These are phyloP conservation scores for Phycomyces nitens DNA, from an alignment of 192 early-diverging fungal genomes.

Conservation along the genomic window DNA sequence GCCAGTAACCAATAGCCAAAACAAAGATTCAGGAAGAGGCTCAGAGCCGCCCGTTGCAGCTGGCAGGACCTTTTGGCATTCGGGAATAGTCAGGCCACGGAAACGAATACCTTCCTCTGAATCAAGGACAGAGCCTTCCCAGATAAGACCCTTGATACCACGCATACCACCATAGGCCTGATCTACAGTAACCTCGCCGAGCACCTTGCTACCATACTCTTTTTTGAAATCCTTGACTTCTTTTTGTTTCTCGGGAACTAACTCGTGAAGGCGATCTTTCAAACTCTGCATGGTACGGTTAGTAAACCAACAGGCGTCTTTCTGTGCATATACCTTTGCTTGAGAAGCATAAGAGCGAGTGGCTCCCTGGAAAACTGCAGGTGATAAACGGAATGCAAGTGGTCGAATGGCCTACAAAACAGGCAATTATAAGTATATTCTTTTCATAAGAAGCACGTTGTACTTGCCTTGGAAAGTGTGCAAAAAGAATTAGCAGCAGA, in stretches of 20 bases:
- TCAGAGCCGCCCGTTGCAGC: slow-evolving; percentile 82
- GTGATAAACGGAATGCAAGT: too few relatives aligned
- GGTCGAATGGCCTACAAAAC: too few relatives aligned
- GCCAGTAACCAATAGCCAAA: slow-evolving; percentile 97
- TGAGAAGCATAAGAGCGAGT: too few relatives aligned
- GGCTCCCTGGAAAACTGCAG: too few relatives aligned
- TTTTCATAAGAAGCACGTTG: too few relatives aligned
- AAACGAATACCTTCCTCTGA: slow-evolving; percentile 98
- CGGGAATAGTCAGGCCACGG: slow-evolving; percentile 93
- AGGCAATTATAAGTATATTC: too few relatives aligned
- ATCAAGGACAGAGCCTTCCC: slow-evolving; percentile 97
- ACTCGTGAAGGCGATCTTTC: slow-evolving; percentile 89
- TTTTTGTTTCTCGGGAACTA: slow-evolving; percentile 93
- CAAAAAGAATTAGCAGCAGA: too few relatives aligned
- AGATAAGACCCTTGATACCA: slow-evolving; percentile 98
- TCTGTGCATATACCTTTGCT: too few relatives aligned
- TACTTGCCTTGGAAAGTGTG: too few relatives aligned
- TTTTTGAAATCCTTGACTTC: slow-evolving; percentile 93
- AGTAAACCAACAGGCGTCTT: too few relatives aligned
- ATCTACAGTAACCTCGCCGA: slow-evolving; percentile 95
- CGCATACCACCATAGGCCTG: slow-evolving; percentile 99
- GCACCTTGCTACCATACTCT: slow-evolving; percentile 84
- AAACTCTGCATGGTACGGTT: slow-evolving; percentile 54
- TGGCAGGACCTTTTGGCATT: slow-evolving; percentile 91
- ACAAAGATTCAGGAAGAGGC: slow-evolving; percentile 95